Conservation (phyloP, 1,284 basidiomycete genomes). For the Cerioporus squamosus region DNA sequence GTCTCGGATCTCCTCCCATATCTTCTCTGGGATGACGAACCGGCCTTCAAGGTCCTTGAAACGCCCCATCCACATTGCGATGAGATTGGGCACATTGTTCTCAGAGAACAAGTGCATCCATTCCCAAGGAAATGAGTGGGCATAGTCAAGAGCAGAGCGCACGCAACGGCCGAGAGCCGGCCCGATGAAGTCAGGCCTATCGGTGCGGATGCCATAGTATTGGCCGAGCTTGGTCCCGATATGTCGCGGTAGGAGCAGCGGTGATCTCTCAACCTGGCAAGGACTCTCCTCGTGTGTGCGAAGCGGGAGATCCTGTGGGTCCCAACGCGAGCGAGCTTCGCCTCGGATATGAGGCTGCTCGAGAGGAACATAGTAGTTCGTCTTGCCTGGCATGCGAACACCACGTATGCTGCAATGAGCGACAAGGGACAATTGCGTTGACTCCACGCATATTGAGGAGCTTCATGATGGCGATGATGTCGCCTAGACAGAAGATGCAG, state of each 20-base stretch:
- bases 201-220: slow-evolving; percentile 36
- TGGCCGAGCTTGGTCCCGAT: slow-evolving; percentile 31
- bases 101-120: slow-evolving; percentile 53
- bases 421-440: slow-evolving; percentile 46
- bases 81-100: slow-evolving; percentile 44
- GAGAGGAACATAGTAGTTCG: slow-evolving; percentile 40
- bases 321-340: slow-evolving; percentile 24
- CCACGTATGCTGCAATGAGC: slow-evolving; percentile 46
- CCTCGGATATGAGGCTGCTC: slow-evolving; percentile 4
- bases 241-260: slow-evolving; percentile 24
- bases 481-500: slow-evolving; percentile 43
- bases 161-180: no score
- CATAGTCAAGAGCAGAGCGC: slow-evolving; percentile 36
- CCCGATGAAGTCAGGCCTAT: no score
- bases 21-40: slow-evolving; percentile 31
- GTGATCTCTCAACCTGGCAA: slow-evolving; percentile 38
- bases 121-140: slow-evolving; percentile 46
- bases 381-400: slow-evolving; percentile 29
- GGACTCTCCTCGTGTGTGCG: slow-evolving; percentile 38
- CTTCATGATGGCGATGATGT: slow-evolving; percentile 38
- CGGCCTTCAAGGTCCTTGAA: slow-evolving; percentile 40
- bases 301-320: slow-evolving; percentile 42
- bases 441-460: slow-evolving; percentile 46
- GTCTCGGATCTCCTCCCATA: slow-evolving; percentile 44
- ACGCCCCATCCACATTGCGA: slow-evolving; percentile 42